Base-by-base conservation (phyloP, 2,329 filamentous ascomycete species). In the Neonectria hederae region DNA sequence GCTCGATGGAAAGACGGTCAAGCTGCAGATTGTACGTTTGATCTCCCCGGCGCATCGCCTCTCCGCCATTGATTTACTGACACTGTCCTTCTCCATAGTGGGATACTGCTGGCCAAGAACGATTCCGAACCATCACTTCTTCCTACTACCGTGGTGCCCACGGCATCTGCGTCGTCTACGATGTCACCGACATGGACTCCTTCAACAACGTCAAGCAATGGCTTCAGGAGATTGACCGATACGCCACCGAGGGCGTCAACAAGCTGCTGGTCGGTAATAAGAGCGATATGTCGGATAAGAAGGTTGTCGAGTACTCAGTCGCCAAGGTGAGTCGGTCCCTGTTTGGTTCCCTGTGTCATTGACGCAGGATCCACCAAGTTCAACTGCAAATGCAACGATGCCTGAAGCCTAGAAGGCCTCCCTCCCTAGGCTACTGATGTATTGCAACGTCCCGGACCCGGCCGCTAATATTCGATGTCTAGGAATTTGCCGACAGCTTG, bases 201-300 rank as follows among this genome's bases (percentile, higher is more conserved):
- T 99, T 99, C 93, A 98, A 99, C 90, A 99, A 98, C 86, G 96
- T 99, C 77, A 98, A 99, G 92, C 96, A 99, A 87, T 99, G 96
- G 96, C 89, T 99, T 68, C 96, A 99, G 83, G 96, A 99, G 86
- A 99, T 99, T 76, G 96, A 99, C 86, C 91, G 96, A 81, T 98
- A 99, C 78, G 96, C 96, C 75, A 99, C 96, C 73, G 96, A 99
- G 84, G 96, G 96, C 72, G 96, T 99, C 78, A 99, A 99, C 90
- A 99, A 99, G 89, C 88, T 99, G 72, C 90, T 99, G 67, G 95
- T 99, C 68, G 96, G 96, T 78, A 99, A 99, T 92, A 99, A 99
- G 92, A 97, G 94, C 84, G 96, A 99, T 92, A 98, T 99, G 94
- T 90, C 95, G 65, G 96, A 99, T 85, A 99, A 99, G 92, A 99